Percentiles rank a stretch among this genome's conserved stretches.
These are phyloP conservation scores for Pseudofabraea citricarpa DNA, from an alignment of 2,329 filamentous ascomycete genomes.

Conservation along the genomic window DNA sequence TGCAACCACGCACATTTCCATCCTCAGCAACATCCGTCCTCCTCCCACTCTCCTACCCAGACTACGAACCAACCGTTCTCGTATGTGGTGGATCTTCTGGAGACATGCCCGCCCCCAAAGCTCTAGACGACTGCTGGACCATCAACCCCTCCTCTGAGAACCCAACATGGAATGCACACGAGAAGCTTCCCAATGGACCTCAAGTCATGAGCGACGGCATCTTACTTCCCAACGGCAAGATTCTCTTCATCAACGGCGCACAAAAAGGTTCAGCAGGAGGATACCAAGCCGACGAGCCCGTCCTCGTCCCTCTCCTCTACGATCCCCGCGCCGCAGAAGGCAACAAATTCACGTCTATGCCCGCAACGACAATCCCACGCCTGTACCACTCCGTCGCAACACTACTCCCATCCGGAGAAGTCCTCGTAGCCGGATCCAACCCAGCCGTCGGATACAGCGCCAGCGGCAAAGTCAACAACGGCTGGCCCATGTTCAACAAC, in stretches of 20 bases:
- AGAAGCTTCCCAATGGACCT: not conserved
- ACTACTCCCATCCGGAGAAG: not conserved
- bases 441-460: not conserved
- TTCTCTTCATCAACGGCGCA: constrained; percentile 2
- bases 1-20: not conserved
- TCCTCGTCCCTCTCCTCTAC: not conserved
- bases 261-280: not conserved
- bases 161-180: not conserved
- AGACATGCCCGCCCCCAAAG: not conserved
- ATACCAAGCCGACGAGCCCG: not conserved
- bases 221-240: not conserved
- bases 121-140: constrained; percentile 1
- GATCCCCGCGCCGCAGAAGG: not conserved
- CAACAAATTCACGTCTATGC: not conserved
- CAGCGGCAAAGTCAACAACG: not conserved
- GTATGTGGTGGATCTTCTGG: constrained; percentile 1
- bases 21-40: not conserved
- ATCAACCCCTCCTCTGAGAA: not conserved
- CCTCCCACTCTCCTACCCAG: not conserved
- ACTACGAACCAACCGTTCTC: not conserved
- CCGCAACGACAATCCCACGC: not conserved
- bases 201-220: constrained; percentile 1
- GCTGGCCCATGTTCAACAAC: not conserved
- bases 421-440: not conserved
- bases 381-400: constrained; percentile 1